Evolutionary conservation across 768 basidiomycete species (phyloP), one percentile per base, ranked within the genome.

Genomic region (Fibroporia radiculosa): DNA sequence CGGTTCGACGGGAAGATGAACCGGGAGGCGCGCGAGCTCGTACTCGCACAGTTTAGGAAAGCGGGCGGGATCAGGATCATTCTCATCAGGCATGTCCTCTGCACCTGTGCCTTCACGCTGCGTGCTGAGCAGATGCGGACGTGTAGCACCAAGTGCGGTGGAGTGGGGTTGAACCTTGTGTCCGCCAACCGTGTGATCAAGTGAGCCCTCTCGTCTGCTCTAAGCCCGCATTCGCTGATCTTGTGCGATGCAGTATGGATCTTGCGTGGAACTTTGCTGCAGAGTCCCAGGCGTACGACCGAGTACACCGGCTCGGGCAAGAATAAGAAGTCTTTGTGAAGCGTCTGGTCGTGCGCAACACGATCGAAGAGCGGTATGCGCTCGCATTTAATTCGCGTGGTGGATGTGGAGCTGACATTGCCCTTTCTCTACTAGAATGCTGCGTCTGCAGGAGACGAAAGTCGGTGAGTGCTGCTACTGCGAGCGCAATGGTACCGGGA

Each of bases 1-100:
- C 69, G 82, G 6, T 84, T 80, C 52, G 83, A 85, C 48, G 82
- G 82, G n/a, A 72, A 69, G 57, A 84, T 85, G 83, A 68, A 73
- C 48, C 66, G 74, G 22, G 54, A 59, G 5, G 61, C 68, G 24
- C 70, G 81, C 43, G 81, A 83, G 46, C 56, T 56, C 8, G 66
- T 70, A 1, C 53, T 85, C 33, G 57, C 66, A 5, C 63, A 59
- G 22, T 85, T 84, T 67, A 81, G 77, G 61, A 66, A 64, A 44
- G 32, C 58, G 14, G 73, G 72, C 3, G 77, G 81, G 1, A 78
- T 80, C 2, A 76, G 73, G 47, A 72, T 84, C 39, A 79, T 84
- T 34, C 63, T 83, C 24, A 80, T 84, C 54, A 82, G 80, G 79
- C 77, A 49, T 22, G 61, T 47, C 40, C 43, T n/a, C 31, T 39